phyloP scores from a whole-genome alignment of 352 stramenopile species.

The Pythium monospermum region DNA sequence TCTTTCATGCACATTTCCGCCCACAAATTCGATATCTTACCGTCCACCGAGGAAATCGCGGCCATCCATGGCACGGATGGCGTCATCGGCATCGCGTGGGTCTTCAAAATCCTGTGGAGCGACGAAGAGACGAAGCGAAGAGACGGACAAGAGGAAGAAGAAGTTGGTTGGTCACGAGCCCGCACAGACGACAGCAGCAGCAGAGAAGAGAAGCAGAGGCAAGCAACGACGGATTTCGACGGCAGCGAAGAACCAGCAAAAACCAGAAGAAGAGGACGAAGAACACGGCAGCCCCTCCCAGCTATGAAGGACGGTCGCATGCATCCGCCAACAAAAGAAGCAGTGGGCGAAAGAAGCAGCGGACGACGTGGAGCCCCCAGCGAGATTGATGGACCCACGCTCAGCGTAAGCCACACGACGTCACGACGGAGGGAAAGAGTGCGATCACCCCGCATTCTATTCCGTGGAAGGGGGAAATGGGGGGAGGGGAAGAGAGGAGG shows the following conservation, averaged over 20 bases:
- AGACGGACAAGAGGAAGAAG: conserved; percentile 24
- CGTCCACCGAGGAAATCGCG: conserved; percentile 81
- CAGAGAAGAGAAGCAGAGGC: conserved; percentile 21
- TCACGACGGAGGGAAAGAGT: conserved; percentile 2
- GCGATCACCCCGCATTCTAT: neutral
- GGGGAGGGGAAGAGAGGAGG: conserved; percentile 10
- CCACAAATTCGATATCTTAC: too few relatives aligned
- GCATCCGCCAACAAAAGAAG: conserved; percentile 3
- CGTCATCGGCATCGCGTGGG: conserved; percentile 80
- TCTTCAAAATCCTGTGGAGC: conserved; percentile 85
- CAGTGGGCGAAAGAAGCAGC: neutral
- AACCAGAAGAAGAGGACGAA: neutral
- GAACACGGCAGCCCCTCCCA: too few relatives aligned
- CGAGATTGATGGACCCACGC: too few relatives aligned
- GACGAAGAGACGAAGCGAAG: conserved; percentile 47
- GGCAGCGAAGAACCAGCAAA: conserved; percentile 12
- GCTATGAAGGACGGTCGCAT: neutral
- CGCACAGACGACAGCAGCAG: conserved; percentile 34
- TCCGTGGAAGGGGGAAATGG: conserved; percentile 7
- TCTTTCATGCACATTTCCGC: too few relatives aligned
- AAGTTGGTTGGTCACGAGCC: conserved; percentile 23
- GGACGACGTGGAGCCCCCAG: neutral
- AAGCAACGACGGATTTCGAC: conserved; percentile 9
- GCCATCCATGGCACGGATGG: conserved; percentile 83
- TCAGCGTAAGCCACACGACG: too few relatives aligned